Conservation (phyloP, 208 protist genomes). For the Crithidia bombi region DNA sequence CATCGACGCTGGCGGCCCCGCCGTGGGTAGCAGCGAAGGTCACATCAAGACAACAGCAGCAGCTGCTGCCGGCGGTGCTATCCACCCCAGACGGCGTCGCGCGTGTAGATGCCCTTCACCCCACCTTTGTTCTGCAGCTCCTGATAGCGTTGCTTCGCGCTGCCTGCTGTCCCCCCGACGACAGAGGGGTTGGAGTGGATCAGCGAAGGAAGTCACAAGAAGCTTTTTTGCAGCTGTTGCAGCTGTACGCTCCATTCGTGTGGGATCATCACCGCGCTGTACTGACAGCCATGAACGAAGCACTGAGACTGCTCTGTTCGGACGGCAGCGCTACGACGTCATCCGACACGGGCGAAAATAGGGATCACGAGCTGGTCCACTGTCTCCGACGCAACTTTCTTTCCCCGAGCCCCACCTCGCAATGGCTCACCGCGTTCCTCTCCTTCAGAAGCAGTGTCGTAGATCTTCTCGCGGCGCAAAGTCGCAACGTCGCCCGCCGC, state of each 20-base stretch:
- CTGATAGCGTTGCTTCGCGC: conserved; percentile 22
- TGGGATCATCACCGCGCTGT: not conserved
- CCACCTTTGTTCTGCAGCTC: conserved; percentile 20
- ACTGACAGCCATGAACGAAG: not conserved
- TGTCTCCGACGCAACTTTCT: not conserved
- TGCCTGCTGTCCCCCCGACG: not conserved
- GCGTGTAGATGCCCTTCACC: conserved; percentile 24
- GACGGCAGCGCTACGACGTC: not conserved
- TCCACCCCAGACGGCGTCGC: conserved; percentile 5
- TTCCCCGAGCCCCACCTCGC: not conserved
- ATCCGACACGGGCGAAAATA: no score
- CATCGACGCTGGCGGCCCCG: conserved; percentile 4
- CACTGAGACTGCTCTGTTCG: not conserved
- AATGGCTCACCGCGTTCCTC: not conserved
- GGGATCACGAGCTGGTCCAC: no score
- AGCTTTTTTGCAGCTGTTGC: conserved; percentile 19
- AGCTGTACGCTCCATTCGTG: conserved; percentile 14
- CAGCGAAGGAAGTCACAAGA: not conserved
- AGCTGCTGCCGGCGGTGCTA: conserved; percentile 22
- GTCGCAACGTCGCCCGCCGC: not conserved
- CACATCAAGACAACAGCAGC: not conserved
- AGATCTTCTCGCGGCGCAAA: not conserved
- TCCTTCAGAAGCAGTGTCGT: not conserved
- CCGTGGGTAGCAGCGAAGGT: conserved; percentile 10
- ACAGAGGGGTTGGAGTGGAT: not conserved